Conservation (phyloP, 1,284 basidiomycete species). For the Ganoderma sp. region DNA sequence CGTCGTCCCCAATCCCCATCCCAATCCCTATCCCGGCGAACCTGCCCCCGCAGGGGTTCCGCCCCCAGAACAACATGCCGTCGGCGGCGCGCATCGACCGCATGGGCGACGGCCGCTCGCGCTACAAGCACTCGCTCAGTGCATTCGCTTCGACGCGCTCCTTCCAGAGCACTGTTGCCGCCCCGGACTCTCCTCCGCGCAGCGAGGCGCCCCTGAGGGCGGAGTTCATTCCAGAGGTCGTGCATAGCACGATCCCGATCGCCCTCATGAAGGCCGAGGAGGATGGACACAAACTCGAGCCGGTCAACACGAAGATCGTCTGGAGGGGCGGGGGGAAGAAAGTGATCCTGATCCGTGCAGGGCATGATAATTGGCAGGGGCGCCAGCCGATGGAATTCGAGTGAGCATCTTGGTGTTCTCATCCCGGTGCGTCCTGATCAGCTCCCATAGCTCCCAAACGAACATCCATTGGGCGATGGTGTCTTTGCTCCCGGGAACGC, state of each 20-base stretch:
- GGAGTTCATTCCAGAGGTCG: slow-evolving; percentile 59
- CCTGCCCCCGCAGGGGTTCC: slow-evolving; percentile 44
- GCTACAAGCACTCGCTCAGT: slow-evolving; percentile 44
- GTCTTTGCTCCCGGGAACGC: slow-evolving; percentile 85
- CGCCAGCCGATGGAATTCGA: slow-evolving; percentile 65
- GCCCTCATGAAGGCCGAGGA: slow-evolving; percentile 52
- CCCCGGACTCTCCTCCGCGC: slow-evolving; percentile 40
- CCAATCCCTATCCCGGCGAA: slow-evolving; percentile 53
- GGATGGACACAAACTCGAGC: slow-evolving; percentile 43
- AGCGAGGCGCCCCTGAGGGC: slow-evolving; percentile 37
- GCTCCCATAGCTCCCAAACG: slow-evolving; percentile 40
- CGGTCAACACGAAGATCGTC: slow-evolving; percentile 59
- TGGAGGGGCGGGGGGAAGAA: slow-evolving; percentile 68
- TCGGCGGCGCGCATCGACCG: slow-evolving; percentile 42
- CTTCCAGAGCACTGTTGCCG: slow-evolving; percentile 43
- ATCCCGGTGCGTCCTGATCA: slow-evolving; percentile 9
- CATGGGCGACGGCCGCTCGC: slow-evolving; percentile 33
- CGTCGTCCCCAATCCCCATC: slow-evolving; percentile 50
- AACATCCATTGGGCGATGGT: slow-evolving; percentile 55
- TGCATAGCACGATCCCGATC: slow-evolving; percentile 67
- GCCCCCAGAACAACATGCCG: slow-evolving; percentile 43
- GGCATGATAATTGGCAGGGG: slow-evolving; percentile 76
- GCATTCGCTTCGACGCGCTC: slow-evolving; percentile 51
- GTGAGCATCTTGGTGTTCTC: slow-evolving; percentile 47
- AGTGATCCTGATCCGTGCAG: slow-evolving; percentile 69